A percentile compares a stretch with the other conserved stretches of the same genome.
These are phyloP conservation scores for Entomortierella chlamydospora DNA, from an alignment of 192 early-diverging fungal species.

Conservation along the genomic window DNA sequence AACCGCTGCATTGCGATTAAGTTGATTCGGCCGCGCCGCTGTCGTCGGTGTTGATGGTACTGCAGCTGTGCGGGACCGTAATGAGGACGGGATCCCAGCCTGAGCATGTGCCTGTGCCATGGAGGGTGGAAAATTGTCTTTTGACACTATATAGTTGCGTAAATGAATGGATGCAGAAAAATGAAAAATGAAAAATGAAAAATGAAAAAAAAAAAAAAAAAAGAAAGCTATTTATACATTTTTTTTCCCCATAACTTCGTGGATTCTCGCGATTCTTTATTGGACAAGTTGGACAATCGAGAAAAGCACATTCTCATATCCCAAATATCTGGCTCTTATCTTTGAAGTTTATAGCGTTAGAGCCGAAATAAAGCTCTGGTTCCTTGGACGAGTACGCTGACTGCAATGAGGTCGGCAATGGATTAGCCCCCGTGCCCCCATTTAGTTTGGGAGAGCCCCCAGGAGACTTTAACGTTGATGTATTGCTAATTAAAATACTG, in stretches of 20 bases:
- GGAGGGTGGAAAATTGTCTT: neutral
- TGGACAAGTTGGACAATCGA: too few relatives aligned
- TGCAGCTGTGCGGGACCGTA: conserved; percentile 9
- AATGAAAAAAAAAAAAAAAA: conserved; percentile 18
- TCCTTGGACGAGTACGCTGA: conserved; percentile 2
- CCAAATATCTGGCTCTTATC: conserved; percentile 3
- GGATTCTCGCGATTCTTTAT: too few relatives aligned
- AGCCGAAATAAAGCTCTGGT: conserved; percentile 5
- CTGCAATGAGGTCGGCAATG: neutral
- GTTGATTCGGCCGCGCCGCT: neutral
- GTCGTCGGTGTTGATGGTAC: neutral
- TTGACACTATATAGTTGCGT: neutral
- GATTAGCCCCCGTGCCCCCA: neutral
- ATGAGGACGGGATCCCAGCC: conserved; percentile 1
- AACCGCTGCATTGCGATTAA: neutral
- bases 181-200: conserved; percentile 20
- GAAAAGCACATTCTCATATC: neutral
- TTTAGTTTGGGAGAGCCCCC: neutral
- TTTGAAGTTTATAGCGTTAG: neutral
- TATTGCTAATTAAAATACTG: too few relatives aligned
- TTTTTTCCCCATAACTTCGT: too few relatives aligned
- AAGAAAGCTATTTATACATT: neutral
- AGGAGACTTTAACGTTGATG: neutral
- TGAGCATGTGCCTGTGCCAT: conserved; percentile 11
- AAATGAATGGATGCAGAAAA: neutral